Conservation (phyloP, 2,329 filamentous ascomycete genomes). For the Arthroderma sp. region DNA sequence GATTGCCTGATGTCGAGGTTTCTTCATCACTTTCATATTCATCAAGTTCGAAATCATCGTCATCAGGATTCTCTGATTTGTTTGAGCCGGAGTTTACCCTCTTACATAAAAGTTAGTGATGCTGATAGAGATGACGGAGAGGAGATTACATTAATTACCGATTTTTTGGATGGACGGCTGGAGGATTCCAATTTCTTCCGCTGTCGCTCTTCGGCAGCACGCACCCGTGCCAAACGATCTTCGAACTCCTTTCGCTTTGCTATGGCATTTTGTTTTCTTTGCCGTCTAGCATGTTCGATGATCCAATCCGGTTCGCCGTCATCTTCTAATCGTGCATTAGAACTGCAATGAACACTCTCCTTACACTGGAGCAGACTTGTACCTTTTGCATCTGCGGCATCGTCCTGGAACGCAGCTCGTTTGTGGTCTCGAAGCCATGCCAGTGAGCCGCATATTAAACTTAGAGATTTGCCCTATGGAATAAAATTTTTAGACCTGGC, state of each 20-base stretch:
- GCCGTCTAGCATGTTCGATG: conserved; percentile 57
- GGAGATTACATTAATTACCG: conserved; percentile 17
- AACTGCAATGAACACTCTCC: not conserved
- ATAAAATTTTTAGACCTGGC: not conserved
- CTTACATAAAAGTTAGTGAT: not conserved
- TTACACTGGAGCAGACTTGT: not conserved
- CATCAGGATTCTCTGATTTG: not conserved
- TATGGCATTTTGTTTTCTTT: conserved; percentile 53
- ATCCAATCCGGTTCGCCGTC: conserved; percentile 76
- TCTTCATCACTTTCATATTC: conserved; percentile 58
- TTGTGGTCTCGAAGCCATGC: conserved; percentile 87
- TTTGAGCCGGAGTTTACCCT: no score
- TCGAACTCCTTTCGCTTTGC: conserved; percentile 61
- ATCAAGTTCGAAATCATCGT: conserved; percentile 50
- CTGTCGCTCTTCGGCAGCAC: conserved; percentile 47
- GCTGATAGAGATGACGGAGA: not conserved
- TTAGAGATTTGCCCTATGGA: conserved; percentile 69
- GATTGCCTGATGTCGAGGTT: conserved; percentile 11
- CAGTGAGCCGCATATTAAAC: conserved; percentile 74
- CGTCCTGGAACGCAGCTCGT: conserved; percentile 42
- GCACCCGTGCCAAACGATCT: conserved; percentile 51
- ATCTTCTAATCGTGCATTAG: not conserved
- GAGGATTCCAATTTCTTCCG: conserved; percentile 39
- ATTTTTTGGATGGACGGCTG: conserved; percentile 35
- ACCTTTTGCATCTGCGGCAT: conserved; percentile 28